phyloP scores from a whole-genome alignment of 2,329 filamentous ascomycete species.

The Diaporthe nobilis region DNA sequence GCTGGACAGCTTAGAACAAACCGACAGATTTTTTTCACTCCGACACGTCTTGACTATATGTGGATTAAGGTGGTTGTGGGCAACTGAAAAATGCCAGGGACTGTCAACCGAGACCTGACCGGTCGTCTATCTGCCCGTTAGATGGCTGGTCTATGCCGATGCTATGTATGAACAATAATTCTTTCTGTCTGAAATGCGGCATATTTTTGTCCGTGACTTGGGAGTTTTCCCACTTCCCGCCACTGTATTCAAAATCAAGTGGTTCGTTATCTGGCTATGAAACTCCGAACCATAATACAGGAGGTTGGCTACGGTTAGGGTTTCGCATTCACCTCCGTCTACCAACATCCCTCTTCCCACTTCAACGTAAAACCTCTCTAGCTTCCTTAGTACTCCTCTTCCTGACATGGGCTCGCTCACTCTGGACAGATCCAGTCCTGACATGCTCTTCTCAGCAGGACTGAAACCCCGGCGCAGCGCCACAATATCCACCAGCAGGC shows the following conservation, averaged over 20 bases:
- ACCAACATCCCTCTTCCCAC: background rate
- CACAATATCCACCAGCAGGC: background rate
- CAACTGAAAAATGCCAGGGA: background rate
- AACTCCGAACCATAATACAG: background rate
- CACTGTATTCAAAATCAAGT: background rate
- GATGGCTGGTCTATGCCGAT: background rate
- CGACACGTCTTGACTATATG: background rate
- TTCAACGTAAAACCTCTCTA: background rate
- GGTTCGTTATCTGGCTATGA: background rate
- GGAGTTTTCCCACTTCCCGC: background rate
- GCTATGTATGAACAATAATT: conserved; percentile 27
- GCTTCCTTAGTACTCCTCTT: background rate
- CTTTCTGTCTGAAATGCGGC: conserved; percentile 1
- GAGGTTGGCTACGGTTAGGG: background rate
- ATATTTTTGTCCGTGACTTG: background rate
- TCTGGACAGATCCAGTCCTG: background rate
- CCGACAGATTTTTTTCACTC: conserved; percentile 2
- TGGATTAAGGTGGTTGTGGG: background rate
- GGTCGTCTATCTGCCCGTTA: background rate
- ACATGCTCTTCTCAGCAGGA: background rate
- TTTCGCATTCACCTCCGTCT: background rate
- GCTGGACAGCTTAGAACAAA: conserved; percentile 33
- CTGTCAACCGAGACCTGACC: background rate
- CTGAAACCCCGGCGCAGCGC: conserved; percentile 27
- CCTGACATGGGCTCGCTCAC: background rate